Percentiles rank a stretch among this genome's conserved stretches.
These are phyloP conservation scores for Salix dunnii DNA, from an alignment of 345 rosid species.

Conservation along the genomic window DNA sequence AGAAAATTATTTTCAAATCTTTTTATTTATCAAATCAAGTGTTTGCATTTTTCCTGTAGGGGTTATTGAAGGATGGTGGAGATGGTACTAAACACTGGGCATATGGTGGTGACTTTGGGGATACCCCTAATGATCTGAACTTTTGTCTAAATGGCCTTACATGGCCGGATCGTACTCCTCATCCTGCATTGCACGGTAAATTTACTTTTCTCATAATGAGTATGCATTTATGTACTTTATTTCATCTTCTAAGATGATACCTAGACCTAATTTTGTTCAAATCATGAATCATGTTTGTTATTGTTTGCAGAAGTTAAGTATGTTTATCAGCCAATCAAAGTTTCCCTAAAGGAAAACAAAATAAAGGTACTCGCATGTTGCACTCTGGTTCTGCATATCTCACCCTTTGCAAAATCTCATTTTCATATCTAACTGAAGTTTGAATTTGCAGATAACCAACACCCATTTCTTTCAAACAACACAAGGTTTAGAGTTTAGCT, in stretches of 20 bases:
- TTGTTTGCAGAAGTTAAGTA: constrained; percentile 78
- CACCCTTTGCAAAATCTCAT: constrained; percentile 1
- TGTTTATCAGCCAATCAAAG: constrained; percentile 83
- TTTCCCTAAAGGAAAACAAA: constrained; percentile 38
- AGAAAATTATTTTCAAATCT: neutral
- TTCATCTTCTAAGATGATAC: neutral
- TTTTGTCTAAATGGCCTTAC: constrained; percentile 85
- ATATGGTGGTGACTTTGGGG: constrained; percentile 99
- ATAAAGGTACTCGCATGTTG: constrained; percentile 49
- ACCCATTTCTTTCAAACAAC: constrained; percentile 63
- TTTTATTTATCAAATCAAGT: neutral
- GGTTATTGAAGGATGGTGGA: constrained; percentile 57
- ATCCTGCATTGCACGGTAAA: constrained; percentile 87
- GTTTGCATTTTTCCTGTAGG: constrained; percentile 43
- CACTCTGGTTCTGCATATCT: constrained; percentile 5
- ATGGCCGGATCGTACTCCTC: constrained; percentile 97
- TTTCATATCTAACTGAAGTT: constrained; percentile 19
- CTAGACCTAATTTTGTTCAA: constrained; percentile 16
- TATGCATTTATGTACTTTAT: neutral
- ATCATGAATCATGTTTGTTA: constrained; percentile 8
- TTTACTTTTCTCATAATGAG: constrained; percentile 7
- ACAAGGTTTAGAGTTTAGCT: constrained; percentile 61
- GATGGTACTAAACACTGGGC: constrained; percentile 87
- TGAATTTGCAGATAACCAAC: constrained; percentile 64
- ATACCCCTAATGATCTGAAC: constrained; percentile 86